Conservation (phyloP, 768 basidiomycete species). For the Gloeopeniophorella convolvens region DNA sequence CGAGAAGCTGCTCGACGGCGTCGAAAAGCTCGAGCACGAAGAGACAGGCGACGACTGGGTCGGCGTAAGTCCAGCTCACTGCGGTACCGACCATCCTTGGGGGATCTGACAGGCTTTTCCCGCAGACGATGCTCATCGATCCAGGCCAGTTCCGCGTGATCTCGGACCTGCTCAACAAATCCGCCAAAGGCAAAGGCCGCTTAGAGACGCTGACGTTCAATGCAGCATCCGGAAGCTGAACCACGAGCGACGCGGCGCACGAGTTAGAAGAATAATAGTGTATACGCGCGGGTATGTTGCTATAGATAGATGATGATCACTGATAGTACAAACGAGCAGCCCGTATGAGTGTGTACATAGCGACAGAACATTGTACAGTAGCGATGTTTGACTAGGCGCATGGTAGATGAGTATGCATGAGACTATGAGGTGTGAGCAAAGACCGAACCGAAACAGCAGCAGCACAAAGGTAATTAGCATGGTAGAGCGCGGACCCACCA, state of each 20-base stretch:
- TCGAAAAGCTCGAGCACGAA: constrained; percentile 81
- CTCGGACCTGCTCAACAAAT: constrained; percentile 84
- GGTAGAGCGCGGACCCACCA: not conserved
- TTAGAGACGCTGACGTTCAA: constrained; percentile 79
- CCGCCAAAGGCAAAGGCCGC: constrained; percentile 81
- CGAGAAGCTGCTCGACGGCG: constrained; percentile 62
- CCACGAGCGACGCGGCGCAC: not conserved
- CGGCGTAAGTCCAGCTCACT: constrained; percentile 48
- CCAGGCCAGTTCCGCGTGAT: constrained; percentile 86
- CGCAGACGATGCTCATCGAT: constrained; percentile 85
- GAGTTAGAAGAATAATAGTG: not conserved
- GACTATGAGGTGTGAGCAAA: constrained; percentile 3
- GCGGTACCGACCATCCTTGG: not conserved
- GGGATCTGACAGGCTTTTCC: not conserved
- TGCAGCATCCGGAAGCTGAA: constrained; percentile 35
- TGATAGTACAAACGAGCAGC: constrained; percentile 11
- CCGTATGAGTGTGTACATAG: constrained; percentile 12
- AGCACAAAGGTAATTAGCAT: not conserved
- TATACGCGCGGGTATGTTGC: constrained; percentile 9
- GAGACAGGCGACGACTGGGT: constrained; percentile 81
- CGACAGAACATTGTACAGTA: constrained; percentile 7
- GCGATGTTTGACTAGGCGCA: constrained; percentile 13
- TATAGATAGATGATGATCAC: constrained; percentile 12
- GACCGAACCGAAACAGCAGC: constrained; percentile 1
- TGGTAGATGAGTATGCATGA: constrained; percentile 10